phyloP scores from a whole-genome alignment of 192 early-diverging fungal species.

The Gonapodya sp. region DNA sequence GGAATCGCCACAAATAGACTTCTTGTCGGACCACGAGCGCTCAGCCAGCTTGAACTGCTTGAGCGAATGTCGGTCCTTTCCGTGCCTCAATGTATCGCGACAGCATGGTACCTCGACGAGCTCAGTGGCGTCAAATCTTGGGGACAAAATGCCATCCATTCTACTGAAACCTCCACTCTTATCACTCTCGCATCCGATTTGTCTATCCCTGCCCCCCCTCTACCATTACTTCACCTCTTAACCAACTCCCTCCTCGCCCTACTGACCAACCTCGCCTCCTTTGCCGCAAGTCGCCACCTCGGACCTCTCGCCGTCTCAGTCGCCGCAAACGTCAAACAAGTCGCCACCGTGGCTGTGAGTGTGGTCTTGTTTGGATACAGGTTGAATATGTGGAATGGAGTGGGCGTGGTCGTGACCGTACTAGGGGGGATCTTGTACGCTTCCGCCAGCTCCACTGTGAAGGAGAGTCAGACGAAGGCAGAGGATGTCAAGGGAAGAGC shows the following conservation, averaged over 20 bases:
- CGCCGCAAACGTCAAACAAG: conserved; percentile 67
- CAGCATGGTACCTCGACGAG: conserved; percentile 59
- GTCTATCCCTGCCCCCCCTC: not conserved
- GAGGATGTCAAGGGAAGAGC: too few relatives aligned
- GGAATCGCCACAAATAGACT: conserved; percentile 75
- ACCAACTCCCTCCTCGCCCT: conserved; percentile 78
- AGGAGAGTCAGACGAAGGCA: too few relatives aligned
- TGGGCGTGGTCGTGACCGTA: conserved; percentile 50
- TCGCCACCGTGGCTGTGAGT: conserved; percentile 48
- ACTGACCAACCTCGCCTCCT: conserved; percentile 72
- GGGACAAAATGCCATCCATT: not conserved
- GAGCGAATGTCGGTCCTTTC: conserved; percentile 69
- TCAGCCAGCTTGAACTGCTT: conserved; percentile 70
- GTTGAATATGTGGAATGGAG: conserved; percentile 41
- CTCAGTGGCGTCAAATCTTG: conserved; percentile 8
- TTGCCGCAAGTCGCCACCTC: conserved; percentile 72
- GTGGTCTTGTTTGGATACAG: conserved; percentile 49
- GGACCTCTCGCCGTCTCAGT: conserved; percentile 74
- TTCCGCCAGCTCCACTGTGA: not conserved
- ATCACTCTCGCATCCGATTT: not conserved
- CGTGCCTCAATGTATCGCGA: conserved; percentile 57
- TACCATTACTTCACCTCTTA: conserved; percentile 39
- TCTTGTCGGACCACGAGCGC: conserved; percentile 64
- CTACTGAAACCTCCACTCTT: not conserved
- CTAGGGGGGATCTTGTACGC: conserved; percentile 21